These are phyloP conservation scores for Coemansia nantahalensis DNA, from an alignment of 192 early-diverging fungal species.

Conservation along the genomic window DNA sequence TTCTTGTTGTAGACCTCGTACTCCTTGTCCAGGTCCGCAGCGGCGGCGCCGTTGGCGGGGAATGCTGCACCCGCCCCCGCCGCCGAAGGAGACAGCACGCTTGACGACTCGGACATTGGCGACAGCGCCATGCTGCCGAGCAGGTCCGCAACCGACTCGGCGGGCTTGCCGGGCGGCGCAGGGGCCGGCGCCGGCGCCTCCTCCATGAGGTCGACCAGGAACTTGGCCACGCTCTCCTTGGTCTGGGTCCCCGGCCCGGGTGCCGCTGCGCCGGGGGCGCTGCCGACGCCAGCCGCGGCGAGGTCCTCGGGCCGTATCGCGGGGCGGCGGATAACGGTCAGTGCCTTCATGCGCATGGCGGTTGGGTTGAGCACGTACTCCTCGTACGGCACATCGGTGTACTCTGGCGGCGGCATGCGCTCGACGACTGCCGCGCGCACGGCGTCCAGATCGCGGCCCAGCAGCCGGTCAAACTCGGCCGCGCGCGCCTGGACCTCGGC, in stretches of 20 bases:
- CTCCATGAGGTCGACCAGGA: slow-evolving; percentile 71
- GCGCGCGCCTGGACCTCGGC: slow-evolving; percentile 95
- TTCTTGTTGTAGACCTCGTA: slow-evolving; percentile 76
- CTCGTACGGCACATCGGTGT: slow-evolving; percentile 46
- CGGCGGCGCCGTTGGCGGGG: slow-evolving; percentile 2
- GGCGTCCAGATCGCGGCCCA: slow-evolving; percentile 61
- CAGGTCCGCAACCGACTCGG: slow-evolving; percentile 71
- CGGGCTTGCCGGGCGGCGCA: slow-evolving; percentile 1
- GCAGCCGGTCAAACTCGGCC: slow-evolving; percentile 83
- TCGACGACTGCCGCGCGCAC: slow-evolving; percentile 84
- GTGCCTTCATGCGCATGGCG: slow-evolving; percentile 52
- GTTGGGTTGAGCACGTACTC: slow-evolving; percentile 51
- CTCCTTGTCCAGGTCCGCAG: slow-evolving; percentile 19
- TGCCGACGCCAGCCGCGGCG: slow-evolving; percentile 6
- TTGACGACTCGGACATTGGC: slow-evolving; percentile 4
- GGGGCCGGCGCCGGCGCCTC: slow-evolving; percentile 35
- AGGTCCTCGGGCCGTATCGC: slow-evolving; percentile 24
- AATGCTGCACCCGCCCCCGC: background rate
- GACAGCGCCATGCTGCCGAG: slow-evolving; percentile 62
- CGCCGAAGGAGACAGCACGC: background rate
- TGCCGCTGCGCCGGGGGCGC: slow-evolving; percentile 6
- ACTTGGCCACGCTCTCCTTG: slow-evolving; percentile 41
- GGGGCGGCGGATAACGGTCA: slow-evolving; percentile 21
- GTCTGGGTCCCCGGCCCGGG: slow-evolving; percentile 12
- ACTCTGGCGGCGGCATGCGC: slow-evolving; percentile 87